Base-by-base conservation (phyloP, 208 protist genomes). In the Acanthamoeba triangularis region DNA sequence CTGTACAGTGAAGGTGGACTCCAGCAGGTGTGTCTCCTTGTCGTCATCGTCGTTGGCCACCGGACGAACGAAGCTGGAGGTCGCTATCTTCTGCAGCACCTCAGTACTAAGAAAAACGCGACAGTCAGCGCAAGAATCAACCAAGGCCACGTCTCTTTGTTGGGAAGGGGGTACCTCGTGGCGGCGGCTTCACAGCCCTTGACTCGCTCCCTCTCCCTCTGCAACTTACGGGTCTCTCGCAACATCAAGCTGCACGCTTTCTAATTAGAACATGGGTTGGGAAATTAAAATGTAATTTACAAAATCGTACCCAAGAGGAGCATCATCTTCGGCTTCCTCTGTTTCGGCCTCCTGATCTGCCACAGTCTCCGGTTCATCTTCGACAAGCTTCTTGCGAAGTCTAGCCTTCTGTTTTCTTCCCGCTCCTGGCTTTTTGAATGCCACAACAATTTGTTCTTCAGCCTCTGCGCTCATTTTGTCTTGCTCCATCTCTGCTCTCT, bases 1-100 rank as follows among this genome's bases (percentile, higher is more conserved):
- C 33, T 88, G 80, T 7, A 88, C 80, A 20, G 80, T 88, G 52
- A 88, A 88, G 11, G 80, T 88, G n/a, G 80, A 88, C 25, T 49
- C 52, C 44, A 88, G 37, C 69, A 78, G 30, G 69, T 78, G 69
- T 11, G 69, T 61, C 25, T 88, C 41, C 52, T 30, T 61, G 7
- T 88, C 80, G 23, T 61, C 80, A 16, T 88, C 80, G 14, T 61
- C 80, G 23, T 59, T 10, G 20, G 13, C 28, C 80, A 88, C 80
- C 1, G 80, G 80, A 10, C 52, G 52, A 28, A 59, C 52, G 2
- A 59, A 18, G 2, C 41, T 61, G 25, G 28, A 20, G 37, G 41
- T 61, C 52, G 80, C 80, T 0, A 88, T 88, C 41, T 52, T 61
- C 52, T 52, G 20, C 80, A 88, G 44, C 44, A 88, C 80, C 28